Base-by-base conservation (phyloP, 768 basidiomycete genomes). In the Pleurotus cornucopiae region DNA sequence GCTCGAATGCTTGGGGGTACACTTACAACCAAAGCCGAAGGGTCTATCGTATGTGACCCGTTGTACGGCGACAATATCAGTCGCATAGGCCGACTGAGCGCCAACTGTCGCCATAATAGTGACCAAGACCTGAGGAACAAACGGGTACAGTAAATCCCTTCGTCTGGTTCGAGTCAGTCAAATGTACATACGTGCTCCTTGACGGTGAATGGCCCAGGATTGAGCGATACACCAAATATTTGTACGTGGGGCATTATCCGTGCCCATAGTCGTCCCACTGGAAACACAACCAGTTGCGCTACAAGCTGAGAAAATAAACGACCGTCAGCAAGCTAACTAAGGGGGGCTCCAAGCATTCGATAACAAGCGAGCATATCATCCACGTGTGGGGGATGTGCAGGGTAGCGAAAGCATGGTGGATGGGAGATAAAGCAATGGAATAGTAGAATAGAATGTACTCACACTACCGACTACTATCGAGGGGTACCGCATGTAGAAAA, bases 121-220 rank as follows among this genome's bases (percentile, higher is more conserved):
- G 49, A 88, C 78, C 18, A 91, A 67, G 0, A 86, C 83, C 76
- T 80, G 48, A 23, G 38, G 60, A 26, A 46, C 18, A 20, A n/a
- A 14, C 61, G 49, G 64, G 57, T 26, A 44, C 41, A 30, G 46
- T 54, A 39, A 54, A 59, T 30, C 49, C 39, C 40, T 34, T 34
- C 1, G 3, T 11, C 30, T 30, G 3, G 30, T 34, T 11, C 11
- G 9, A 34, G 30, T 34, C 30, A 23, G n/a, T 9, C 14, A 30
- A 6, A 21, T n/a, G 25, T 51, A 61, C 66, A 60, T 56, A 76
- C 76, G 67, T 77, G 77, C 66, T 76, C 89, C 71, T 91, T 90
- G 66, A 91, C 86, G 20, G 79, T 81, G 64, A 89, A 91, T 1
- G 83, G 85, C 2, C 90, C 89, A 14, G 87, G 86, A 66, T 89